Percentiles rank a stretch among this genome's conserved stretches.
These are phyloP conservation scores for Camillea tinctor DNA, from an alignment of 2,329 filamentous ascomycete species.

Conservation along the genomic window DNA sequence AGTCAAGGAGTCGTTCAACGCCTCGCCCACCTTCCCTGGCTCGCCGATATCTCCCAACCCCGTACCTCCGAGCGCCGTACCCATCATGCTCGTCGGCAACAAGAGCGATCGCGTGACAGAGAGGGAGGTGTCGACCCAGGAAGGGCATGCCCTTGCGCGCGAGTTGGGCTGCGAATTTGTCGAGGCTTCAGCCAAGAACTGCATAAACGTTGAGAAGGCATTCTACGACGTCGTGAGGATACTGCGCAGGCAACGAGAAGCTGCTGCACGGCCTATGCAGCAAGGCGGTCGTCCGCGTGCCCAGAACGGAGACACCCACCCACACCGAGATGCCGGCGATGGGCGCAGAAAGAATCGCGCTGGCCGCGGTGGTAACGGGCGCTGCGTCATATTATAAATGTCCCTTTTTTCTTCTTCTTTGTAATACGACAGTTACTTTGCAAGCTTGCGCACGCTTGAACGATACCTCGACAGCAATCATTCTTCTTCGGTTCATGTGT, in stretches of 20 bases:
- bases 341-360: conserved; percentile 28
- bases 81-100: conserved; percentile 98
- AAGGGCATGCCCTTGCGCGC: conserved; percentile 86
- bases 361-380: conserved; percentile 35
- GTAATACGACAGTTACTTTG: conserved; percentile 13
- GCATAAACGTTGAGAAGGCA: conserved; percentile 96
- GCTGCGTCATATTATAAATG: conserved; percentile 43
- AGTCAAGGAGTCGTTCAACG: conserved; percentile 86
- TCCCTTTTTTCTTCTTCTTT: conserved; percentile 5
- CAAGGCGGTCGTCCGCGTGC: conserved; percentile 21
- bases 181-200: conserved; percentile 95
- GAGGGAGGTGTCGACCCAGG: conserved; percentile 93
- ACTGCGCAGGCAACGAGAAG: conserved; percentile 77
- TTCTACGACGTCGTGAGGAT: conserved; percentile 97
- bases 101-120: conserved; percentile 97
- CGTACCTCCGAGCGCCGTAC: conserved; percentile 67
- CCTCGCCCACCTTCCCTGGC: conserved; percentile 74
- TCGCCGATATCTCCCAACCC: conserved; percentile 62
- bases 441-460: conserved; percentile 21
- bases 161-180: conserved; percentile 95
- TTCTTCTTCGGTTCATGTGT: conserved; percentile 19
- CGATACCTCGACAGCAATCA: conserved; percentile 23
- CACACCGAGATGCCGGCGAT: conserved; percentile 15
- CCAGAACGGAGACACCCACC: conserved; percentile 24
- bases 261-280: conserved; percentile 40